Base-by-base conservation (phyloP, 2,329 filamentous ascomycete genomes). In the Ascochyta rabiei region DNA sequence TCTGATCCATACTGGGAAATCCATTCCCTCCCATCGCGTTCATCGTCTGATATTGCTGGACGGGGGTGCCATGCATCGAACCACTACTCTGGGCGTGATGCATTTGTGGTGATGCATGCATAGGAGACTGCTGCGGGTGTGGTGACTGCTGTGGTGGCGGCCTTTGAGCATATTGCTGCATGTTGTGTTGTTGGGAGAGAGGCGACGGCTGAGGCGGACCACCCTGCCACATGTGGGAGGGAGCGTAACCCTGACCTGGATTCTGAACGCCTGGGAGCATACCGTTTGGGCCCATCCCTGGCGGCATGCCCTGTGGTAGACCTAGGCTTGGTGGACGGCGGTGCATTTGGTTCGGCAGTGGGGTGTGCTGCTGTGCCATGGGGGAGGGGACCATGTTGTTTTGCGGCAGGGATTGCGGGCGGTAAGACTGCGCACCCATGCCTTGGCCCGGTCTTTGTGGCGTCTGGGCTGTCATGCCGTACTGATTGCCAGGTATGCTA, bases 301-400 rank as follows among this genome's bases (percentile, higher is more conserved):
- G 58, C 9, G 59, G 53, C 63, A 70, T 67, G 9, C 67, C 62
- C 49, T 67, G 66, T 28, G 68, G 72, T 67, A 80, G 74, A 57
- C 66, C 70, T 63, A 81, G 76, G 55, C 83, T 84, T 38, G 88
- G 86, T 61, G 88, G 84, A 64, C 87, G 83, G 62, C 84, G 83
- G 66, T 87, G 87, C 74, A 89, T 84, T 69, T 89, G 84, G 55
- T 85, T 81, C 43, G 83, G 78, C 73, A 85, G 77, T 70, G 80
- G 77, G 33, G 86, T 85, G 60, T 85, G 84, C 77, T 89, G 87
- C 70, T 84, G 82, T 76, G 89, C 86, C 74, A 91, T 86, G 21
- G 87, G 86, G 21, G 90, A 88, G 71, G 91, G 89, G 26, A 84
- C 84, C 70, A 92, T 86, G 34, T 87, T 82, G 68, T 85, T 88